Percentiles rank a stretch among this genome's conserved stretches.
Conservation (phyloP, 257 asterid genomes). For the Nicotiana tabacum region DNA sequence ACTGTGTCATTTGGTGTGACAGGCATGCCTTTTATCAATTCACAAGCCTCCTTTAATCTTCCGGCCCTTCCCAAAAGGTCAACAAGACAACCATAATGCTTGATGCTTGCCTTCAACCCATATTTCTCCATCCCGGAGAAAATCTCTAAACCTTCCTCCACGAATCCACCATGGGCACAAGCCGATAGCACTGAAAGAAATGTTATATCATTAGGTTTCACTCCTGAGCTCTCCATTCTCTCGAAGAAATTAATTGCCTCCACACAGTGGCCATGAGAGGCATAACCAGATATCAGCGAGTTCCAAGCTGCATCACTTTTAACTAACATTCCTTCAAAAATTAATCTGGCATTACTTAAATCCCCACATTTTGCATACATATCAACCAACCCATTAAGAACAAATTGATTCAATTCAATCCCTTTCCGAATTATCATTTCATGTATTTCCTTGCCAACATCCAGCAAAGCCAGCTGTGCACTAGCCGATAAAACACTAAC, state of each 20-base stretch:
- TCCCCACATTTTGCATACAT: slow-evolving; percentile 94
- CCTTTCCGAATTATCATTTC: slow-evolving; percentile 37
- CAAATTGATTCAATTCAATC: slow-evolving; percentile 44
- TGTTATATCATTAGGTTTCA: slow-evolving; percentile 51
- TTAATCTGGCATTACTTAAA: slow-evolving; percentile 40
- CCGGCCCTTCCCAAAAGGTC: slow-evolving; percentile 81
- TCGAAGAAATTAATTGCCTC: slow-evolving; percentile 47
- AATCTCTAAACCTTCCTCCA: slow-evolving; percentile 56
- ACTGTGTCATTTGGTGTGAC: slow-evolving; percentile 51
- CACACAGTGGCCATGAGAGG: slow-evolving; percentile 51
- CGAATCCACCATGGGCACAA: slow-evolving; percentile 75
- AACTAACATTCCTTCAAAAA: slow-evolving; percentile 40
- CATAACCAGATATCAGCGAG: slow-evolving; percentile 55
- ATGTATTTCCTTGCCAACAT: slow-evolving; percentile 54
- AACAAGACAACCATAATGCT: slow-evolving; percentile 74
- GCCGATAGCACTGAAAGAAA: slow-evolving; percentile 67
- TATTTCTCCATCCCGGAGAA: slow-evolving; percentile 54
- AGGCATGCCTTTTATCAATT: slow-evolving; percentile 56
- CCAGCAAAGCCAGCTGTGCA: slow-evolving; percentile 65
- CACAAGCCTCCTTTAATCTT: slow-evolving; percentile 53
- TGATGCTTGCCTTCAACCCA: slow-evolving; percentile 45
- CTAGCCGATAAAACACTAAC: slow-evolving; percentile 69
- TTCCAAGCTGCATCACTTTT: slow-evolving; percentile 55
- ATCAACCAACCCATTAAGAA: slow-evolving; percentile 68
- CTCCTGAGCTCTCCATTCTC: slow-evolving; percentile 46